Percentiles rank a stretch among this genome's conserved stretches.
phyloP scores from a whole-genome alignment of 495 filamentous ascomycete species.

The Umbilicaria muhlenbergii region DNA sequence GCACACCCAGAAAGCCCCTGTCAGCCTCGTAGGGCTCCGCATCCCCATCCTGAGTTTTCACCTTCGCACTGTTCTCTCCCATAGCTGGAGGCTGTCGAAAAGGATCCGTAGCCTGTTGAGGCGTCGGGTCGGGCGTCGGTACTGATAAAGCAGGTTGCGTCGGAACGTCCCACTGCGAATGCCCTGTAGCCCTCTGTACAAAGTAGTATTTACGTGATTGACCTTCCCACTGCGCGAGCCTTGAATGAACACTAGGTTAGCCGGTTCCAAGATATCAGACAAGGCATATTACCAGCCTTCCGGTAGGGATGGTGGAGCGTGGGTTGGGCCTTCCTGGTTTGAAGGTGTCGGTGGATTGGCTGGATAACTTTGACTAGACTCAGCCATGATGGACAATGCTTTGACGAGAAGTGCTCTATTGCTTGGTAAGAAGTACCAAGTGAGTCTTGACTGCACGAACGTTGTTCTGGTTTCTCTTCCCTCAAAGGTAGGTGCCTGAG shows the following conservation, averaged over 20 bases:
- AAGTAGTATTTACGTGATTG: slow-evolving; percentile 61
- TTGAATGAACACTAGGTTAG: slow-evolving; percentile 7
- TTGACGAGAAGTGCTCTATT: too few species aligned
- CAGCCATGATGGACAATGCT: too few species aligned
- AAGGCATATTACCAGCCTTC: slow-evolving; percentile 10
- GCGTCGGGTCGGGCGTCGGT: slow-evolving; percentile 13
- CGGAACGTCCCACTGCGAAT: slow-evolving; percentile 66
- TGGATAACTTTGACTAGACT: too few species aligned
- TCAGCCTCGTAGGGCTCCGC: slow-evolving; percentile 6
- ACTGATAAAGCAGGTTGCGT: slow-evolving; percentile 34
- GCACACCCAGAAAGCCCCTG: slow-evolving; percentile 11
- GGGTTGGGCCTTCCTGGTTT: slow-evolving; percentile 11
- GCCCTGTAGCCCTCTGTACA: slow-evolving; percentile 58
- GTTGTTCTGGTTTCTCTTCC: too few species aligned
- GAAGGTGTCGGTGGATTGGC: slow-evolving; percentile 3
- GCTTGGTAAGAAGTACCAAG: too few species aligned
- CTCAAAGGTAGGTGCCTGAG: too few species aligned
- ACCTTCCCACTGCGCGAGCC: slow-evolving; percentile 73
- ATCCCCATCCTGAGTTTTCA: slow-evolving; percentile 2
- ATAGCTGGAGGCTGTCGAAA: slow-evolving; percentile 10
- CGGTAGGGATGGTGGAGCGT: slow-evolving; percentile 8
- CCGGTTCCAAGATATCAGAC: neutral
- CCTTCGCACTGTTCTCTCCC: neutral
- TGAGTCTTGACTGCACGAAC: too few species aligned
- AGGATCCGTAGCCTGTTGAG: slow-evolving; percentile 12